Evolutionary conservation across 345 rosid species (phyloP), one percentile per base, ranked within the genome.

Genomic region (Eutrema heterophyllum): DNA sequence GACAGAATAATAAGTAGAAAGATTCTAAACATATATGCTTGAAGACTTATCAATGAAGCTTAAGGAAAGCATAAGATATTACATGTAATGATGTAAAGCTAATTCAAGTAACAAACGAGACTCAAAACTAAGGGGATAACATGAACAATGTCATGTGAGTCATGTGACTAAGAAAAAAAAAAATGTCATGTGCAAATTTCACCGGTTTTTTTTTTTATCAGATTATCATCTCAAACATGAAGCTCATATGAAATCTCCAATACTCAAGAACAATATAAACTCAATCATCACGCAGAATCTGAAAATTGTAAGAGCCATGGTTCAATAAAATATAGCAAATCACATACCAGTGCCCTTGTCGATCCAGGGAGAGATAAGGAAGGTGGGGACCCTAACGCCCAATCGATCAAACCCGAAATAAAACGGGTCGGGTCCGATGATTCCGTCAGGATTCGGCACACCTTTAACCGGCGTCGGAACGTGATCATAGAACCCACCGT

Each of bases 401-500:
- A 96, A 75, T 38, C 98, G 85, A 21, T 96, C 82, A 78, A 96
- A 96, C 71, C 86, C 84, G 82, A 96, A 96, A 64, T 89, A 92
- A 78, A 66, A 96, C 10, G 98, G 99, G 78, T 89, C 99, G 13
- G 91, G 93, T 10, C 98, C 98, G 4, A 90, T 62, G 5, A 92
- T 88, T 13, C 99, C 99, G 40, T 96, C 99, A 35, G 98, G 99
- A 68, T 73, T 92, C 1, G 99, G 99, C 55, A 95, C 99, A 36
- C 81, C 80, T 1, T 78, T 56, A 13, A 87, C 88, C 4, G 99
- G 99, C 1, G 98, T 90, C 0, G 99, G 96, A 54, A 92, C 98
- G 64, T 95, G 99, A 61, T 95, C 99, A n/a, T 86, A 95, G 67
- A 95, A 92, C 40, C 99, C 99, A 3, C 99, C 99, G 11, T 92